These are phyloP conservation scores for Mycena haematopus DNA, from an alignment of 768 basidiomycete genomes.

Conservation along the genomic window DNA sequence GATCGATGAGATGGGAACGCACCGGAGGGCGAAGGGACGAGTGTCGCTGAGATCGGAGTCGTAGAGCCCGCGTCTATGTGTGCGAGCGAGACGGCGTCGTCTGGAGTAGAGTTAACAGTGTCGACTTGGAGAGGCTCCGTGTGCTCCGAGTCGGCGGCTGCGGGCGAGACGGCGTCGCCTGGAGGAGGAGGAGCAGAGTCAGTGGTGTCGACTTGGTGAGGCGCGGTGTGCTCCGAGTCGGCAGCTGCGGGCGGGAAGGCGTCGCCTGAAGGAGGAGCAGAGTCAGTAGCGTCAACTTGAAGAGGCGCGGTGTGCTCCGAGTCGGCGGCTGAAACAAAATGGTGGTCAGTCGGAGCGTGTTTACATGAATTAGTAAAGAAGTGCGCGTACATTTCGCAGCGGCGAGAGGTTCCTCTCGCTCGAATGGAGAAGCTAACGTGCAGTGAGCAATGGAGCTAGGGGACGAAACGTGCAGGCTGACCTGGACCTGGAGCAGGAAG, in stretches of 20 bases:
- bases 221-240: background rate
- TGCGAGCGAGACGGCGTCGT: background rate
- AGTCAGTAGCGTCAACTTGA: too few species aligned
- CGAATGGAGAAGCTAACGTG: background rate
- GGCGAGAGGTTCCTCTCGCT: too few species aligned
- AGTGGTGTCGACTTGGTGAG: background rate
- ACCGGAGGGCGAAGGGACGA: slow-evolving; percentile 4
- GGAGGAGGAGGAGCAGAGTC: background rate
- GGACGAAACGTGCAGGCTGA: background rate
- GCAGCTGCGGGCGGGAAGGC: background rate
- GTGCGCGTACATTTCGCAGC: too few species aligned
- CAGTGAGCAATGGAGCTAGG: background rate
- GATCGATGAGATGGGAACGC: background rate
- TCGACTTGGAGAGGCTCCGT: too few species aligned
- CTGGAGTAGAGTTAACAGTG: background rate
- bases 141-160: too few species aligned
- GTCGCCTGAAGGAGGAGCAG: too few species aligned
- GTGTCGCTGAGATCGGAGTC: background rate
- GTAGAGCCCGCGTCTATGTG: background rate
- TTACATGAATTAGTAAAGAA: too few species aligned
- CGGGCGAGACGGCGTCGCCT: background rate
- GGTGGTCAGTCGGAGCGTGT: too few species aligned
- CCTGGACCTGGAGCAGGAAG: background rate
- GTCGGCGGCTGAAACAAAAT: too few species aligned
- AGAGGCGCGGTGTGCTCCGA: too few species aligned